Percentiles rank a stretch among this genome's conserved stretches.
Conservation (phyloP, 1,284 basidiomycete species). For the Naganishia liquefaciens region DNA sequence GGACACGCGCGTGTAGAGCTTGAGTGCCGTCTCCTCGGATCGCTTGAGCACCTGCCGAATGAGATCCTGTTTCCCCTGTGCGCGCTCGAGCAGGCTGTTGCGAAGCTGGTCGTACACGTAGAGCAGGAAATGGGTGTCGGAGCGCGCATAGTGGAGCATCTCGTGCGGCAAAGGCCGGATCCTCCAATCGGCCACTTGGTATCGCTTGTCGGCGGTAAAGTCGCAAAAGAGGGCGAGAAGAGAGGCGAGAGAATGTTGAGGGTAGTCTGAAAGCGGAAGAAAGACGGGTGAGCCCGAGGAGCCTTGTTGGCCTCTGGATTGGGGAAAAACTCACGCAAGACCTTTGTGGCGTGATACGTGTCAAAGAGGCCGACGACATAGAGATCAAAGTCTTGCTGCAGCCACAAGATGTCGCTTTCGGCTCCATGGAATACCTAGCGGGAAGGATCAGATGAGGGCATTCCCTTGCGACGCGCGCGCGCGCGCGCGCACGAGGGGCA, state of each 20-base stretch:
- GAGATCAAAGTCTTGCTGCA: conserved; percentile 91
- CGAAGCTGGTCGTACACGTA: conserved; percentile 92
- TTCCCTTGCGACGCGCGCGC: too few species aligned
- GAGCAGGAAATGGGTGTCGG: conserved; percentile 92
- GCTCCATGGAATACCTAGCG: conserved; percentile 86
- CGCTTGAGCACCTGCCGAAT: conserved; percentile 62
- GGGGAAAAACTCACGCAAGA: conserved; percentile 66
- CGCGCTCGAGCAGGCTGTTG: conserved; percentile 68
- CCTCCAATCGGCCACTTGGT: conserved; percentile 96
- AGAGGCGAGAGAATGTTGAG: conserved; percentile 76
- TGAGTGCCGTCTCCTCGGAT: conserved; percentile 71
- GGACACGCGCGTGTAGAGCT: conserved; percentile 65
- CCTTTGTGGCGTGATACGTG: conserved; percentile 89
- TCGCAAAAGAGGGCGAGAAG: conserved; percentile 87
- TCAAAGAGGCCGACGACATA: conserved; percentile 95
- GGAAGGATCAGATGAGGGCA: neutral
- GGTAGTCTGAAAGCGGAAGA: conserved; percentile 62
- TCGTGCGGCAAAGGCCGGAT: conserved; percentile 83
- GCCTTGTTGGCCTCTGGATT: neutral
- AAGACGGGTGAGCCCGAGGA: conserved; percentile 23
- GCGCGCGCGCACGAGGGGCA: too few species aligned
- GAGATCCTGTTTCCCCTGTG: conserved; percentile 34
- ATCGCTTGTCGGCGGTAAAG: conserved; percentile 91
- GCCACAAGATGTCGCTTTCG: conserved; percentile 90
- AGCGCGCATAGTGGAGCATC: conserved; percentile 89